These are phyloP conservation scores for Zygosaccharomyces pseudobailii DNA, from an alignment of 1,139 yeast genomes.

Conservation along the genomic window DNA sequence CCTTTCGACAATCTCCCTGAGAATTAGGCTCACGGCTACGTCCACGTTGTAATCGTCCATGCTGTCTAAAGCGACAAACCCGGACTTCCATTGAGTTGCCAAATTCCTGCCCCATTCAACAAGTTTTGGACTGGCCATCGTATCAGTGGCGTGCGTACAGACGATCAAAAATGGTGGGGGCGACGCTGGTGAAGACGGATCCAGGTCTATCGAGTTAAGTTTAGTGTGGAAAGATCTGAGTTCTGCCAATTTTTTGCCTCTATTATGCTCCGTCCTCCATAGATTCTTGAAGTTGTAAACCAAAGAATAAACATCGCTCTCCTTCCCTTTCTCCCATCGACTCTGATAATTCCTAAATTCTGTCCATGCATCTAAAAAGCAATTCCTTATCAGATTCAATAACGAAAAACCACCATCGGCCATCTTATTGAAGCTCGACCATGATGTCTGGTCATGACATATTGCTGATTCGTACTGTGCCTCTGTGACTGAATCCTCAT, in stretches of 20 bases:
- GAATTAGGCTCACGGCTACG: slow-evolving; percentile 49
- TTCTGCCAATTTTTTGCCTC: slow-evolving; percentile 22
- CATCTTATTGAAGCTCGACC: slow-evolving; percentile 16
- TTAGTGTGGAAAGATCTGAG: slow-evolving; percentile 23
- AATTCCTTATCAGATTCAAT: slow-evolving; percentile 45
- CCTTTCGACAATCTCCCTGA: slow-evolving; percentile 55
- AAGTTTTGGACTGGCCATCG: slow-evolving; percentile 53
- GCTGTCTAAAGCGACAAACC: slow-evolving; percentile 57
- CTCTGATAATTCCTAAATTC: slow-evolving; percentile 53
- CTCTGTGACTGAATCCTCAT: slow-evolving; percentile 31
- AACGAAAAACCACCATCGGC: slow-evolving; percentile 42
- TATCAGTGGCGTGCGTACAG: slow-evolving; percentile 56
- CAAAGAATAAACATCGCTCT: slow-evolving; percentile 59
- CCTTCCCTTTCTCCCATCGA: slow-evolving; percentile 58
- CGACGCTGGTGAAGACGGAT: slow-evolving; percentile 46
- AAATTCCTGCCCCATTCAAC: slow-evolving; percentile 52
- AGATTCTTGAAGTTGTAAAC: slow-evolving; percentile 52
- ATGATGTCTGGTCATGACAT: slow-evolving; percentile 10
- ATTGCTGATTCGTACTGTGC: slow-evolving; percentile 9
- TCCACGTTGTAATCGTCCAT: slow-evolving; percentile 48
- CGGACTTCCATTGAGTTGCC: slow-evolving; percentile 58
- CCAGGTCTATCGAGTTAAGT: slow-evolving; percentile 31
- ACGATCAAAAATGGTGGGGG: slow-evolving; percentile 67
- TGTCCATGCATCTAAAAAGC: slow-evolving; percentile 69
- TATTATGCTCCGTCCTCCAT: slow-evolving; percentile 43